Conservation (phyloP, 768 basidiomycete species). For the Tylopilus sp. region DNA sequence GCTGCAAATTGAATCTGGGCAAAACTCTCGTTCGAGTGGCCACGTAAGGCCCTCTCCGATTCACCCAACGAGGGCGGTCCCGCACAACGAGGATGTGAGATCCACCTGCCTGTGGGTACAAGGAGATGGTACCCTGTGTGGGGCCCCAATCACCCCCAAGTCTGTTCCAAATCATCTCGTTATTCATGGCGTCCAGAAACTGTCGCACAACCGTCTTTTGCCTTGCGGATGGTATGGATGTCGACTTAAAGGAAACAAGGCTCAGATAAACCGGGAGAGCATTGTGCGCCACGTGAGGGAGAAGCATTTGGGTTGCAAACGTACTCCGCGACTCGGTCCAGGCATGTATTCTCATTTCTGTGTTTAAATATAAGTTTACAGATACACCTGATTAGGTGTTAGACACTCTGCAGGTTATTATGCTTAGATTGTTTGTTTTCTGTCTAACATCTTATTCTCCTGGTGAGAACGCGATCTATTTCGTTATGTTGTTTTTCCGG, state of each 20-base stretch:
- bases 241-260: no score
- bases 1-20: no score
- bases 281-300: no score
- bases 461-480: background rate
- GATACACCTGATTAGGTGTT: background rate
- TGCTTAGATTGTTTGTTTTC: no score
- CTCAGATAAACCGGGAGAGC: no score
- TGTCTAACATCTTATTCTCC: background rate
- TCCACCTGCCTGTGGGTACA: slow-evolving; percentile 7
- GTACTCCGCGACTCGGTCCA: no score
- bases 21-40: background rate
- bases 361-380: background rate
- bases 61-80: background rate
- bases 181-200: slow-evolving; percentile 1
- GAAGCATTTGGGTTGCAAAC: no score
- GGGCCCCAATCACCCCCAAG: background rate
- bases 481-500: background rate
- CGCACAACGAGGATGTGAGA: no score
- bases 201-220: rapidly evolving
- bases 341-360: no score
- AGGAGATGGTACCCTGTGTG: no score
- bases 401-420: no score
- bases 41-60: background rate
- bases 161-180: slow-evolving; percentile 8
- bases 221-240: no score